A percentile compares a stretch with the other conserved stretches of the same genome.
These are phyloP conservation scores for Euphrasia arctica DNA, from an alignment of 305 asterid species.

Conservation along the genomic window DNA sequence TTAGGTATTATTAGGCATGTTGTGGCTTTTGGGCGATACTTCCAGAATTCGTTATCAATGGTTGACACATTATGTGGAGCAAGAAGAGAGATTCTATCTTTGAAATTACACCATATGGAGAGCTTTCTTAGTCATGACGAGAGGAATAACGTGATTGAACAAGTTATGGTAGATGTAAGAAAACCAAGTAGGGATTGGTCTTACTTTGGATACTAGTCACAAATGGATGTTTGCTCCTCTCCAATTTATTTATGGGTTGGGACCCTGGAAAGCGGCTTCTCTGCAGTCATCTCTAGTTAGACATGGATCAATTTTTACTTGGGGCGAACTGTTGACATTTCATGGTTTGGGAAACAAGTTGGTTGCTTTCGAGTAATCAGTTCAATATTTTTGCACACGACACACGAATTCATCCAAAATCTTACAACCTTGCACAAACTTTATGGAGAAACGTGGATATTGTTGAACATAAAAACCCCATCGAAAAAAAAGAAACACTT, in stretches of 20 bases:
- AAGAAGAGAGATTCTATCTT: slow-evolving; percentile 84
- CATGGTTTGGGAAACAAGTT: slow-evolving; percentile 90
- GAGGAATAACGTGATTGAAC: slow-evolving; percentile 83
- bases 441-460: slow-evolving; percentile 69
- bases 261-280: slow-evolving; percentile 95
- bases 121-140: slow-evolving; percentile 93
- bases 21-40: slow-evolving; percentile 90
- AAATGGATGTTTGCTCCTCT: slow-evolving; percentile 97
- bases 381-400: slow-evolving; percentile 87
- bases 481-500: slow-evolving; percentile 76
- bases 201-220: slow-evolving; percentile 89
- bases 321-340: slow-evolving; percentile 78
- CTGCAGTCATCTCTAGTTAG: slow-evolving; percentile 84
- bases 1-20: slow-evolving; percentile 92
- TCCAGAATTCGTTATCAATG: slow-evolving; percentile 94
- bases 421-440: slow-evolving; percentile 84
- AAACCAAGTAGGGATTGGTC: slow-evolving; percentile 95
- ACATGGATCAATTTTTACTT: slow-evolving; percentile 80
- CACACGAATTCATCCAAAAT: slow-evolving; percentile 96
- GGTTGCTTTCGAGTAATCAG: slow-evolving; percentile 84
- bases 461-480: slow-evolving; percentile 58
- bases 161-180: slow-evolving; percentile 90
- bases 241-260: slow-evolving; percentile 94
- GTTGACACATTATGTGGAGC: slow-evolving; percentile 92
- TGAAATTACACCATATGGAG: slow-evolving; percentile 87